A percentile compares a stretch with the other conserved stretches of the same genome.
phyloP scores from a whole-genome alignment of 495 filamentous ascomycete genomes.

The Penicillium soppii region DNA sequence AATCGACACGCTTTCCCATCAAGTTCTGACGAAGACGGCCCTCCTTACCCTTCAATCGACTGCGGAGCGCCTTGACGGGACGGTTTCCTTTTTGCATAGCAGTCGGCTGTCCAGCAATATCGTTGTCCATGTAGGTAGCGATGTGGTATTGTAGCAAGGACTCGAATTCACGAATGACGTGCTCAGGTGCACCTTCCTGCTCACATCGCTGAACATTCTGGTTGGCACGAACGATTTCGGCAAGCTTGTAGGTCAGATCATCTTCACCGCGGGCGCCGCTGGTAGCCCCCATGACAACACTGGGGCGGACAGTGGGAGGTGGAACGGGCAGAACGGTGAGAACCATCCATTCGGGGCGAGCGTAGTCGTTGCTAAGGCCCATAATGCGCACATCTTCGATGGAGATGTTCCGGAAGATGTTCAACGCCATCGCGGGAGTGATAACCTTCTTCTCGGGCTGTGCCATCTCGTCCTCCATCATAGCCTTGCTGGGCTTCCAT shows the following conservation, averaged over 20 bases:
- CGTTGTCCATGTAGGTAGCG: constrained; percentile 99
- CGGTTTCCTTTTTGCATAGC: constrained; percentile 95
- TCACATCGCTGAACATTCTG: constrained; percentile 87
- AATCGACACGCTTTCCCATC: constrained; percentile 99
- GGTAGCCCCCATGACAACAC: constrained; percentile 84
- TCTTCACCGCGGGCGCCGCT: constrained; percentile 92
- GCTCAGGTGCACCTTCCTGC: constrained; percentile 82
- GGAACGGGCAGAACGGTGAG: constrained; percentile 93
- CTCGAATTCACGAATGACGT: constrained; percentile 87
- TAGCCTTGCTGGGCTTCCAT: constrained; percentile 72
- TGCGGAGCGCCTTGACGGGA: constrained; percentile 93
- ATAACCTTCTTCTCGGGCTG: constrained; percentile 81
- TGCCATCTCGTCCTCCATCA: constrained; percentile 62
- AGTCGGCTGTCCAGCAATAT: constrained; percentile 93
- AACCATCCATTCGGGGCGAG: constrained; percentile 97
- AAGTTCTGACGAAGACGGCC: constrained; percentile 95
- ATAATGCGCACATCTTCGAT: constrained; percentile 78
- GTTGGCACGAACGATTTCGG: constrained; percentile 97
- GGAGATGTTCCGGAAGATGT: constrained; percentile 80
- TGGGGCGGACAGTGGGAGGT: constrained; percentile 91
- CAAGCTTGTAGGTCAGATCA: constrained; percentile 97
- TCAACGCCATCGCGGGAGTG: constrained; percentile 78
- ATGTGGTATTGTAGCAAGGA: constrained; percentile 95
- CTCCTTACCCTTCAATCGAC: constrained; percentile 97
- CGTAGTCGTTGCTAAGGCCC: constrained; percentile 89